These are phyloP conservation scores for Fonsecaea pedrosoi DNA, from an alignment of 2,329 filamentous ascomycete genomes.

Conservation along the genomic window DNA sequence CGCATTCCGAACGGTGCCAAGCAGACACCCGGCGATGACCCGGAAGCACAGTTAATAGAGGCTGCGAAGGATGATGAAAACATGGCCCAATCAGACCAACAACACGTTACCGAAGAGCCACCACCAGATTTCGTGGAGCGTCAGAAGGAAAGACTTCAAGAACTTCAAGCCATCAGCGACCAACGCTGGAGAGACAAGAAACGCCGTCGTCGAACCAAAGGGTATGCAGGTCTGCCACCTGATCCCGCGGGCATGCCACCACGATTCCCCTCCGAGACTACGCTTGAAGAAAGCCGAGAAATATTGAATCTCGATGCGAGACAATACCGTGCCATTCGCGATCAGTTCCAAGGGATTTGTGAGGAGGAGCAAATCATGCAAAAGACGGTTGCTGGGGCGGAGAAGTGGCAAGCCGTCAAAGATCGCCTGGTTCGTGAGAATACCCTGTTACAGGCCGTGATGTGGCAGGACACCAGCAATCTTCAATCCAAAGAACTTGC, in stretches of 20 bases:
- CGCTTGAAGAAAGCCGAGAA: slow-evolving; percentile 76
- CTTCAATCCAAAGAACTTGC: slow-evolving; percentile 70
- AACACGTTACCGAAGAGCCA: slow-evolving; percentile 38
- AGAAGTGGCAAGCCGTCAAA: slow-evolving; percentile 76
- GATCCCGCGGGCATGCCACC: slow-evolving; percentile 69
- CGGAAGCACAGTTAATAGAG: slow-evolving; percentile 42
- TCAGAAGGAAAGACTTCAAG: slow-evolving; percentile 61
- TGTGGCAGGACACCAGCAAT: slow-evolving; percentile 65
- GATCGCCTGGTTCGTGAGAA: slow-evolving; percentile 69
- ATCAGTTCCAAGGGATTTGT: slow-evolving; percentile 74
- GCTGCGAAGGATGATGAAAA: slow-evolving; percentile 35
- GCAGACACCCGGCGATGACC: slow-evolving; percentile 34
- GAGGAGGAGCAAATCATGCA: slow-evolving; percentile 71
- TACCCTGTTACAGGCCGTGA: slow-evolving; percentile 66
- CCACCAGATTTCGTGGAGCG: slow-evolving; percentile 59
- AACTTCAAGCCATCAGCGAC: slow-evolving; percentile 64
- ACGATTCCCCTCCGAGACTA: slow-evolving; percentile 82
- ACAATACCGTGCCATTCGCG: slow-evolving; percentile 69
- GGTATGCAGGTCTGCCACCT: slow-evolving; percentile 71
- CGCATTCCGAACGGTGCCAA: slow-evolving; percentile 67
- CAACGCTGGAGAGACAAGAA: slow-evolving; percentile 69
- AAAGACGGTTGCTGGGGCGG: slow-evolving; percentile 75
- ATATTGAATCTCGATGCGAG: slow-evolving; percentile 69
- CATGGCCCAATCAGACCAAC: slow-evolving; percentile 11
- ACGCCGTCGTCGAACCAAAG: slow-evolving; percentile 70